phyloP scores from a whole-genome alignment of 768 basidiomycete species.

The Lanmaoa rubissima region DNA sequence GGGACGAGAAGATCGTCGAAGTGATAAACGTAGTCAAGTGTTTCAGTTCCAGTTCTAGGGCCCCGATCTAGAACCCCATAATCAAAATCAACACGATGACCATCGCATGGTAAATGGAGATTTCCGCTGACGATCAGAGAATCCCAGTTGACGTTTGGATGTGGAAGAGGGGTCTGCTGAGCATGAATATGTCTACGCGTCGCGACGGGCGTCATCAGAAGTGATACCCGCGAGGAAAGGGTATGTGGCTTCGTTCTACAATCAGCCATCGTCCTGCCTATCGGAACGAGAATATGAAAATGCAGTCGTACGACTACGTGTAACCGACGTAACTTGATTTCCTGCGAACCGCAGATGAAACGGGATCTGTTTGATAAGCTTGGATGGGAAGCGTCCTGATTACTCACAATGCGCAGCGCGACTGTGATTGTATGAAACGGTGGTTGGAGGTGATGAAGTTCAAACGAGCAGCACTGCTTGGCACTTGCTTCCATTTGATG shows the following conservation, averaged over 20 bases:
- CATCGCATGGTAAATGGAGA: not conserved
- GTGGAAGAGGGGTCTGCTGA: constrained; percentile 1
- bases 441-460: too few relatives aligned
- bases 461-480: too few relatives aligned
- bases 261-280: not conserved
- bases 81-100: not conserved
- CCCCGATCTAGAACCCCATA: constrained; percentile 2
- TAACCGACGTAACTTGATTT: not conserved
- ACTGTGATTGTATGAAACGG: too few relatives aligned
- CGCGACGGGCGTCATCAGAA: not conserved
- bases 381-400: not conserved
- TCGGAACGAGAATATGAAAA: not conserved
- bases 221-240: not conserved
- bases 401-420: not conserved
- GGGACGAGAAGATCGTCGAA: constrained; percentile 3
- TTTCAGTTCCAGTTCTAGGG: not conserved
- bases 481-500: too few relatives aligned
- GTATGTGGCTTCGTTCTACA: not conserved
- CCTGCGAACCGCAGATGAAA: not conserved
- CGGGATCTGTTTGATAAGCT: not conserved
- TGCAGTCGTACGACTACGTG: constrained; percentile 1
- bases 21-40: constrained; percentile 2
- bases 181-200: not conserved
- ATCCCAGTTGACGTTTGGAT: not conserved
- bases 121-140: constrained; percentile 4